Evolutionary conservation across 805 yeast genomes (phyloP), one percentile per base, ranked within the genome.

Genomic region (Nakazawaea wickerhamii): DNA sequence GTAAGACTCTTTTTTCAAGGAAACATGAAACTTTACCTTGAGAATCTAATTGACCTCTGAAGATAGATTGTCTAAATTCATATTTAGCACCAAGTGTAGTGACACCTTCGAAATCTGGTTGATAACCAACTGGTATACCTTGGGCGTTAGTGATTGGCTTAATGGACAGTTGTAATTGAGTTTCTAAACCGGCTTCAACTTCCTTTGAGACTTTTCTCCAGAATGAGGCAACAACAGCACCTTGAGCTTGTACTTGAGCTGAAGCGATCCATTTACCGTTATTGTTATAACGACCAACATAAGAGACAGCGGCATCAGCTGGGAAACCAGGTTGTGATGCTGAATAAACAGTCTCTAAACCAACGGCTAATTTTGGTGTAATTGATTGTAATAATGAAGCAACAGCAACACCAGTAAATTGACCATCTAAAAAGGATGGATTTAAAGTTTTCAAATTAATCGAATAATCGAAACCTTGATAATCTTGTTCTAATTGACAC

Each of bases 81-180:
- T 91, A 91, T 70, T 91, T 93, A 57, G 96, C 95, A 68, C 97
- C 99, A 45, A 91, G 62, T 47, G 96, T 85, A 55, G 99, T 90
- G 57, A 77, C 75, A 59, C 95, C 98, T 60, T 91, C 96, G 46
- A 90, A 73, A 34, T 83, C 80, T 26, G 95, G 86, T 61, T 86
- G 88, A 55, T 81, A 77, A 47, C 91, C 90, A 50, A 85, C 79
- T 59, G 91, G 84, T 41, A 79, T 74, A 55, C 88, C 87, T 32
- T 38, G 41, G 38, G 83, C 79, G 62, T 82, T 85, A 43, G 80
- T 77, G 52, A 83, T 76, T 61, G 89, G 93, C 52, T 70, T 71
- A 70, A 84, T 71, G 50, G 81, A 73, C 32, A 95, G 91, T 60
- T 81, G 81, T 58, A 88, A 63, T 56, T 84, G 82, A 45, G 95